Percentiles rank a stretch among this genome's conserved stretches.
Conservation (phyloP, 805 yeast species). For the Yarrowia bubula region DNA sequence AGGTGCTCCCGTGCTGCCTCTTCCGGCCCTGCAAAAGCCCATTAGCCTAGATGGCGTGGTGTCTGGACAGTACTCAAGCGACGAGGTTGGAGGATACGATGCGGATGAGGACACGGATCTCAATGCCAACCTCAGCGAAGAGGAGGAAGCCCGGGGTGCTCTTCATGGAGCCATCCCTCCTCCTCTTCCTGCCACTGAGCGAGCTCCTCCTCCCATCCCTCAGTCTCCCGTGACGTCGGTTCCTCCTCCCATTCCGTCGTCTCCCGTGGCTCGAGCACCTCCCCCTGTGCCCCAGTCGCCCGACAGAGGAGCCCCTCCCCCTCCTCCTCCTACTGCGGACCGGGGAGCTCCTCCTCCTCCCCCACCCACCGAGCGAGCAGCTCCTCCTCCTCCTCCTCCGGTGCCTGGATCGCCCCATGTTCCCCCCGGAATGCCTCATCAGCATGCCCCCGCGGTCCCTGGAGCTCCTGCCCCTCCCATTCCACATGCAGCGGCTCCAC, state of each 20-base stretch:
- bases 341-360: conserved; percentile 28
- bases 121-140: conserved; percentile 31
- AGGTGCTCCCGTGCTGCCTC: conserved; percentile 17
- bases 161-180: conserved; percentile 30
- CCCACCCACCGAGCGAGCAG: conserved; percentile 28
- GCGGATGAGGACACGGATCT: conserved; percentile 58
- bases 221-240: conserved; percentile 34
- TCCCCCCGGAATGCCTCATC: conserved; percentile 29
- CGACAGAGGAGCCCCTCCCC: conserved; percentile 23
- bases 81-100: conserved; percentile 60
- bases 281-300: conserved; percentile 24
- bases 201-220: conserved; percentile 32
- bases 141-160: conserved; percentile 14
- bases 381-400: conserved; percentile 30
- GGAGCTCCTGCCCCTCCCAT: conserved; percentile 8
- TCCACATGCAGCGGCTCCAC: conserved; percentile 27
- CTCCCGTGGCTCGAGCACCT: conserved; percentile 28
- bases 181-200: conserved; percentile 31
- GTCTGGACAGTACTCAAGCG: conserved; percentile 54
- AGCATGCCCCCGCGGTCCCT: conserved; percentile 30
- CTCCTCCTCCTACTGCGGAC: conserved; percentile 28
- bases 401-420: conserved; percentile 31
- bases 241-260: conserved; percentile 29
- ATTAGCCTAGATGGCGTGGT: conserved; percentile 45
- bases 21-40: conserved; percentile 32